phyloP scores from a whole-genome alignment of 116 monocot species.

The Cymodocea nodosa region DNA sequence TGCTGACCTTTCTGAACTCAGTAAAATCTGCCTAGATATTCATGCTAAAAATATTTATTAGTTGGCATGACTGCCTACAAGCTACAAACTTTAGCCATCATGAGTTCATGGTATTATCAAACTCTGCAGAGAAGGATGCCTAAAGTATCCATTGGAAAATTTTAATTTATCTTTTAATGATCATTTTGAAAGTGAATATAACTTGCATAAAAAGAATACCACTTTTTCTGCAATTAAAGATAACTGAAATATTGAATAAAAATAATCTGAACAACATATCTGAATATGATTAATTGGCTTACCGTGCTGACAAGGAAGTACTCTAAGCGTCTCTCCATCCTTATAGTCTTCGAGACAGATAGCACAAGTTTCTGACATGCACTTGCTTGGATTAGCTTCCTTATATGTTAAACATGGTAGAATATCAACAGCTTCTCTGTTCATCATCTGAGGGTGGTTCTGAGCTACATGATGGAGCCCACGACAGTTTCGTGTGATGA shows the following conservation, averaged over 20 bases:
- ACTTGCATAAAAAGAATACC: no score
- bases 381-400: constrained; percentile 21
- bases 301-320: constrained; percentile 90
- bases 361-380: constrained; percentile 52
- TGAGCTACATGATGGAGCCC: constrained; percentile 33
- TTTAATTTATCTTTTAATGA: no score
- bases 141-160: no score
- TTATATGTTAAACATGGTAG: constrained; percentile 66
- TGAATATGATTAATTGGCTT: constrained; percentile 5
- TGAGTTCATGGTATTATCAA: no score
- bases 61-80: no score
- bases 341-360: constrained; percentile 91
- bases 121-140: no score
- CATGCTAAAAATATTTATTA: no score
- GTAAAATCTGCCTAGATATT: no score
- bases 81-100: no score
- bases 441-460: constrained; percentile 32
- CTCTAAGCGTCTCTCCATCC: constrained; percentile 68
- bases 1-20: no score
- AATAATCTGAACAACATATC: neutral
- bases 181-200: no score
- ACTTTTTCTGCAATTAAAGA: no score
- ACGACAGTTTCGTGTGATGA: constrained; percentile 73
- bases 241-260: neutral
- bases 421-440: constrained; percentile 48